Conservation (phyloP, 2,329 filamentous ascomycete species). For the Apiospora kogelbergensis region DNA sequence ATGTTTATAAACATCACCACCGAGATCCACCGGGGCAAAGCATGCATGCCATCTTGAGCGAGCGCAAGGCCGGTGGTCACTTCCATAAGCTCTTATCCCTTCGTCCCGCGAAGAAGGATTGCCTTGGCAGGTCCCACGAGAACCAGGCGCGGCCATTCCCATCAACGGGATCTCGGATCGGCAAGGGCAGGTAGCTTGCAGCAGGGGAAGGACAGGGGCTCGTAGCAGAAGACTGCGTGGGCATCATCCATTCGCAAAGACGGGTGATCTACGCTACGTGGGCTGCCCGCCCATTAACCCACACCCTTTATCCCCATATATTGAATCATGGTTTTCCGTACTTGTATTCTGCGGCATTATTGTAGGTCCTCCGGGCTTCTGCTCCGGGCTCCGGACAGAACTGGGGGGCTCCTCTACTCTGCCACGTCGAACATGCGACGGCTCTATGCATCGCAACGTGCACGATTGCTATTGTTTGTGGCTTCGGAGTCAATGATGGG, state of each 20-base stretch:
- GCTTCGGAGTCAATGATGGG: neutral
- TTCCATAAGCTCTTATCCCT: too few relatives aligned
- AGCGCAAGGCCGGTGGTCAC: neutral
- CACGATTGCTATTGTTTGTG: too few relatives aligned
- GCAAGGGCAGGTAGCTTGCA: too few relatives aligned
- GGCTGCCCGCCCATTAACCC: neutral
- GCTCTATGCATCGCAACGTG: neutral
- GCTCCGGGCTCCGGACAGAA: too few relatives aligned
- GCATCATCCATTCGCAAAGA: neutral
- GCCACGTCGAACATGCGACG: neutral
- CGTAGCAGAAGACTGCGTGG: neutral
- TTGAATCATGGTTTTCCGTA: neutral
- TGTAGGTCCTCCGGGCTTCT: neutral
- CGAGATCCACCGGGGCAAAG: neutral
- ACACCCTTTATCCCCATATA: neutral
- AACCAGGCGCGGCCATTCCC: neutral
- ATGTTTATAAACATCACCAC: neutral
- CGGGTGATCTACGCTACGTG: constrained; percentile 5
- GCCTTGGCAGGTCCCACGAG: neutral
- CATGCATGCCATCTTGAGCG: too few relatives aligned
- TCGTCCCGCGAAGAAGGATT: neutral
- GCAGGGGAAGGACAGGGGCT: neutral
- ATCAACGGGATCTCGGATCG: neutral
- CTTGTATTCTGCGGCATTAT: neutral
- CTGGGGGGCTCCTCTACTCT: neutral